phyloP scores from a whole-genome alignment of 2,329 filamentous ascomycete species.

The Rutstroemia sp. region DNA sequence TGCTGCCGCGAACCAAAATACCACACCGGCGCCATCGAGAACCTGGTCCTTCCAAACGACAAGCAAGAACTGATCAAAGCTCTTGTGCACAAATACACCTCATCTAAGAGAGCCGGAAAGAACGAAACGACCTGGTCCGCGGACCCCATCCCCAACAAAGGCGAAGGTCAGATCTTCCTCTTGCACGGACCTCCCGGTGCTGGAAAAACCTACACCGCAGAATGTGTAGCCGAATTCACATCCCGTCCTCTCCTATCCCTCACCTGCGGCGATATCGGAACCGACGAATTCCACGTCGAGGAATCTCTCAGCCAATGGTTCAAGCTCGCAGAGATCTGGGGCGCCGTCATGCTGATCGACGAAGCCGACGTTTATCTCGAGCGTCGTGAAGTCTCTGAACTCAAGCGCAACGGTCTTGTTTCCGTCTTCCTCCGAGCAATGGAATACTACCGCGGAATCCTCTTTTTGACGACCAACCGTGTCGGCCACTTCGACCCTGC shows the following conservation, averaged over 20 bases:
- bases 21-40: constrained; percentile 16
- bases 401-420: constrained; percentile 31
- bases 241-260: constrained; percentile 20
- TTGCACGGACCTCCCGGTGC: constrained; percentile 19
- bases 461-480: constrained; percentile 38
- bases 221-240: constrained; percentile 24
- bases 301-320: constrained; percentile 41
- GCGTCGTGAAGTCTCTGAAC: constrained; percentile 25
- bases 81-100: constrained; percentile 18
- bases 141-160: constrained; percentile 18
- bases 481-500: constrained; percentile 35
- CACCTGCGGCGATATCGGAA: constrained; percentile 44
- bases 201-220: constrained; percentile 20
- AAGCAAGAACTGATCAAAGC: constrained; percentile 19
- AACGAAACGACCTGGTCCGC: constrained; percentile 13
- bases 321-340: constrained; percentile 42
- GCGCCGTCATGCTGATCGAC: constrained; percentile 44
- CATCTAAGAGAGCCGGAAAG: constrained; percentile 1
- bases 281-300: constrained; percentile 37
- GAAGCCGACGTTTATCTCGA: constrained; percentile 46
- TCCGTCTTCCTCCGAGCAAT: constrained; percentile 34
- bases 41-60: constrained; percentile 16
- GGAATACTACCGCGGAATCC: constrained; percentile 36
- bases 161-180: constrained; percentile 21
- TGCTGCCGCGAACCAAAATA: constrained; percentile 17